Percentiles rank a stretch among this genome's conserved stretches.
phyloP scores from a whole-genome alignment of 345 rosid species.

The Lenwebbia sp. region DNA sequence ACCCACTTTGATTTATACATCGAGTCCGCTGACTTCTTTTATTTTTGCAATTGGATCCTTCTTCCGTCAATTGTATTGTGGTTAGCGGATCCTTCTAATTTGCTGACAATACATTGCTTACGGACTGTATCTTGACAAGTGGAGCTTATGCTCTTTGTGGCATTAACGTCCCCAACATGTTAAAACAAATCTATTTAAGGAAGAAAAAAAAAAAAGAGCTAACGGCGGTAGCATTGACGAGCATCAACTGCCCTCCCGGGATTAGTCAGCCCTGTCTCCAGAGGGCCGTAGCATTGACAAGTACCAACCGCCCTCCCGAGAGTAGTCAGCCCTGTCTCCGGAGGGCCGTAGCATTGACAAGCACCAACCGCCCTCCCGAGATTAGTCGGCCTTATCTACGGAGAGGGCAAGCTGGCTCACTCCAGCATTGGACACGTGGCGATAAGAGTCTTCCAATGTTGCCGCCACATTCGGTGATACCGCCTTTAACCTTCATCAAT shows the following conservation, averaged over 20 bases:
- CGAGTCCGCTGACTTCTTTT: not conserved
- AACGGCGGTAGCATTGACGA: not conserved
- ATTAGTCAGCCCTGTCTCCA: not conserved
- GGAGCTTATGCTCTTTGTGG: not conserved
- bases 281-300: too few relatives aligned
- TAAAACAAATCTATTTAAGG: not conserved
- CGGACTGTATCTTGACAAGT: not conserved
- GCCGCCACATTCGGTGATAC: not conserved
- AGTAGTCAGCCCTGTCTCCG: not conserved
- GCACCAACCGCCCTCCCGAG: too few relatives aligned
- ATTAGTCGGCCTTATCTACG: not conserved
- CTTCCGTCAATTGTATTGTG: not conserved
- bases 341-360: too few relatives aligned
- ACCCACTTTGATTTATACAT: not conserved
- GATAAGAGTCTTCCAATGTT: not conserved
- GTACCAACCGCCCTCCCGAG: too few relatives aligned
- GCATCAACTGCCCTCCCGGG: not conserved
- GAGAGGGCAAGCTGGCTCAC: not conserved
- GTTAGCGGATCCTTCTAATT: not conserved
- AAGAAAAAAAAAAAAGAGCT: accelerated
- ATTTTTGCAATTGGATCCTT: not conserved
- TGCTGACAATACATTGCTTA: not conserved
- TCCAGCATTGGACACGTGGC: not conserved
- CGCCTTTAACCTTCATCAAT: not conserved
- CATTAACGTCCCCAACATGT: not conserved